Base-by-base conservation (phyloP, 208 protist species). In the Crithidia expoeki region DNA sequence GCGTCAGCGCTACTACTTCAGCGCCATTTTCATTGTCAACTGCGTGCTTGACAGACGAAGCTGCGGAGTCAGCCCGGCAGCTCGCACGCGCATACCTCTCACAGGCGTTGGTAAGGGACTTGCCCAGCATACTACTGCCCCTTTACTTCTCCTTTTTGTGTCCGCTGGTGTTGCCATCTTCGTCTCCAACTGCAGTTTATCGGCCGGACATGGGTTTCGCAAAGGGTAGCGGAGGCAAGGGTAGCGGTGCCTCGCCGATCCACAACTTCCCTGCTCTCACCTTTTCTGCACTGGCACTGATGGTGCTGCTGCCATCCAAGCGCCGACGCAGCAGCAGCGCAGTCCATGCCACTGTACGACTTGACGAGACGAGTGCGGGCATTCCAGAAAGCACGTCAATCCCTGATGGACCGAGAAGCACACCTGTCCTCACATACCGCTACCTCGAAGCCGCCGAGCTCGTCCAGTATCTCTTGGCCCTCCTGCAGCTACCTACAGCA, bases 111-210 rank as follows among this genome's bases (percentile, higher is more conserved):
- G 46, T 57, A 46, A 58, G 51, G 25, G 76, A 76, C 66, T 50
- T 72, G 46, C 33, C 28, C 17, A 57, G 63, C 32, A 11, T 68
- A 6, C 49, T 75, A 19, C 40, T 76, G 23, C 76, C 72, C 12
- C 61, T 76, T 11, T 66, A 64, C 42, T 61, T 73, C 27, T 75
- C 76, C 6, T 71, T 81, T n/a, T 30, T 81, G 44, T 72, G 67
- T 21, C 72, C 76, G 5, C 56, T 81, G 10, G 46, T 81, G 49
- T 32, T 60, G 28, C 60, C 76, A 0, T n/a, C 60, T 14, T 56
- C 44, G 12, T 34, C n/a, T n/a, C n/a, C 25, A 30, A 32, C 40
- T n/a, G 42, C 16, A 30, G 21, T 21, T n/a, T 21, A 28, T 36
- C 60, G 25, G 40, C 53, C 19, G 14, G 44, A 36, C 17, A 49